Evolutionary conservation across 768 basidiomycete genomes (phyloP).

Genomic region (Austroboletus festivus): DNA sequence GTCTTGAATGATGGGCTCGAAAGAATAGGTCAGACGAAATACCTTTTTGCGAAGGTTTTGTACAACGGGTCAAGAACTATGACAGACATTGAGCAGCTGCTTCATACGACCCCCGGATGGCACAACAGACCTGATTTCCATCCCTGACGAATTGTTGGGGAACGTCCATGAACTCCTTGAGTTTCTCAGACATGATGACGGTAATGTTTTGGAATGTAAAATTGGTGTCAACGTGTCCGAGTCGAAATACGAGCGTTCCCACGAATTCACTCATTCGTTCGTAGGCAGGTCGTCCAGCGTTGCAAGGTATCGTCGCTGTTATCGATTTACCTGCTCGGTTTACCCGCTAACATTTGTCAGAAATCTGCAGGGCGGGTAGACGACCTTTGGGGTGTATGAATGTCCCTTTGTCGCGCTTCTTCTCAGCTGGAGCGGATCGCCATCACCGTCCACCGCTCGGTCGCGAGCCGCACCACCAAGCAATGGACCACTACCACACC

Average conservation of each 20-base stretch:
- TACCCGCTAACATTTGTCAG: slow-evolving; percentile 8
- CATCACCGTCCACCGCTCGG: slow-evolving; percentile 23
- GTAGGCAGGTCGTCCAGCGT: neutral
- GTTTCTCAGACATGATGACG: slow-evolving; percentile 79
- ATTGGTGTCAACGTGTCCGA: slow-evolving; percentile 29
- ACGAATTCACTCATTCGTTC: slow-evolving; percentile 17
- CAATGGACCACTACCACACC: slow-evolving; percentile 8
- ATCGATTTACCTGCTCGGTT: neutral
- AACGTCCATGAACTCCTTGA: slow-evolving; percentile 86
- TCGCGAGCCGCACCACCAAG: slow-evolving; percentile 9
- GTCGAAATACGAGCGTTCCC: slow-evolving; percentile 14
- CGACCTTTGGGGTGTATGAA: slow-evolving; percentile 47
- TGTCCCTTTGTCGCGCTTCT: slow-evolving; percentile 48
- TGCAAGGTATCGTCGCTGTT: slow-evolving; percentile 15
- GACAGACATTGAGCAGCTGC: slow-evolving; percentile 7
- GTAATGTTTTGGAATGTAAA: slow-evolving; percentile 9
- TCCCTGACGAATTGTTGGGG: slow-evolving; percentile 92
- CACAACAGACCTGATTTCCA: slow-evolving; percentile 75
- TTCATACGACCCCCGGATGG: neutral
- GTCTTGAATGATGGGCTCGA: neutral
- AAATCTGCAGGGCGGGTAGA: slow-evolving; percentile 13
- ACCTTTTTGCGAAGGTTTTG: slow-evolving; percentile 97
- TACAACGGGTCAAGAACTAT: slow-evolving; percentile 95
- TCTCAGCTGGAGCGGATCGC: slow-evolving; percentile 29
- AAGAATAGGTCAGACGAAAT: neutral